These are phyloP conservation scores for Epichloe sibirici DNA, from an alignment of 2,329 filamentous ascomycete species.

Conservation along the genomic window DNA sequence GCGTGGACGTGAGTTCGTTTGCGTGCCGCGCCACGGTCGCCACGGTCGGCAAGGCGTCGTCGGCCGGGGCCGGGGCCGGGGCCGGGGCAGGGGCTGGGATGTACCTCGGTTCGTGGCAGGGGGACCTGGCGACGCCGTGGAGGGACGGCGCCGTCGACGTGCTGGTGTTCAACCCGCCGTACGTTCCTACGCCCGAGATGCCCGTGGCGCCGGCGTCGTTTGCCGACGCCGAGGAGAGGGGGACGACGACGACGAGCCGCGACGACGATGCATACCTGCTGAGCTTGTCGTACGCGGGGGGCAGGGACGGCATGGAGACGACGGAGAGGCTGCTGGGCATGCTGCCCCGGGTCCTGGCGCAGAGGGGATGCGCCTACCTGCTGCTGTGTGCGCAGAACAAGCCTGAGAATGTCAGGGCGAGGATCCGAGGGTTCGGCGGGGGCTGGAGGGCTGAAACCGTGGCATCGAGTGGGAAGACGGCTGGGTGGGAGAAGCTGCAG, in stretches of 20 bases:
- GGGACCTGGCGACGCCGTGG: constrained; percentile 56
- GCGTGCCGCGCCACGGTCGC: constrained; percentile 64
- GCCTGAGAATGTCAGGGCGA: constrained; percentile 58
- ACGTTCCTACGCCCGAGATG: constrained; percentile 74
- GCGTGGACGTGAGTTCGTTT: constrained; percentile 74
- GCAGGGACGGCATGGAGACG: constrained; percentile 83
- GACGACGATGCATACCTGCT: constrained; percentile 76
- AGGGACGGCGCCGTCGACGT: constrained; percentile 55
- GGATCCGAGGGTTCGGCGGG: constrained; percentile 38
- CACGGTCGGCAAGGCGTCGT: constrained; percentile 45
- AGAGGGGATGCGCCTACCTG: constrained; percentile 72
- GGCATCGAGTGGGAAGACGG: constrained; percentile 70
- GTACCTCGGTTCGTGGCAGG: constrained; percentile 58
- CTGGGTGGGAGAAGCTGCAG: constrained; percentile 88
- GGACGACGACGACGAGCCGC: constrained; percentile 34
- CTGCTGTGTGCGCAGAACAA: constrained; percentile 84
- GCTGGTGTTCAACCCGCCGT: constrained; percentile 92
- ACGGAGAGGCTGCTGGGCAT: constrained; percentile 66
- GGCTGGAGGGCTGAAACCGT: constrained; percentile 68
- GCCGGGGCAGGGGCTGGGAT: constrained; percentile 27
- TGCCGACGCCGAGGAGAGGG: constrained; percentile 9
- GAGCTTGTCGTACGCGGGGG: constrained; percentile 79
- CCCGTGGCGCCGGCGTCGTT: constrained; percentile 37
- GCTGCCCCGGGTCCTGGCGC: constrained; percentile 51
- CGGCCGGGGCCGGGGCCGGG: constrained; percentile 12